Evolutionary conservation across 371 early-diverging fungal species (phyloP), one percentile per base, ranked within the genome.

Genomic region (Mortierella sp.): DNA sequence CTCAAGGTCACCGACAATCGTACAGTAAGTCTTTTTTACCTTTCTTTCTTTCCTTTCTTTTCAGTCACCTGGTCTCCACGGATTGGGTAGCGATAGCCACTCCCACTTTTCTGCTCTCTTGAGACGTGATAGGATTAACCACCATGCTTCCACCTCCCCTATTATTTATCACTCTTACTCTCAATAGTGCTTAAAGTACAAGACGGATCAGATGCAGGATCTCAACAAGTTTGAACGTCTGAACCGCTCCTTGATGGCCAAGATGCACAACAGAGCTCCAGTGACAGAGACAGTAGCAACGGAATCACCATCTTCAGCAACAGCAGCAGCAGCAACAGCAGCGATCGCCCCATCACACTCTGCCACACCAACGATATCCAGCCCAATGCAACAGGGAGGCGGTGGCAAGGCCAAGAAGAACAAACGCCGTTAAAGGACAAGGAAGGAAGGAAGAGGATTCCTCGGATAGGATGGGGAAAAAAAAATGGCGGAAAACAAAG

Each of bases 1-100:
- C 82, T 94, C 60, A 92, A 92, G 80, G 92, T 92, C 19, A 91
- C 91, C 9, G 89, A 94, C 80, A 84, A 91, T 68, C 83, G 86
- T 81, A 86, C 82, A 62, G 89, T 88, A 86, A 82, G 81, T 2
- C n/a, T 15, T n/a, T 18, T 7, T 11, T 37, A 18, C 48, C 51
- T 53, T 15, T 51, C 47, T 45, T 30, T n/a, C n/a, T n/a, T n/a
- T n/a, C n/a, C n/a, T n/a, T n/a, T n/a, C n/a, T n/a, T n/a, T n/a
- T n/a, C n/a, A n/a, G 46, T 66, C 14, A 53, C 45, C 43, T 52
- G 45, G 28, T n/a, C 23, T 30, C n/a, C n/a, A n/a, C n/a, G 21
- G 52, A 6, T 2, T 7, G 18, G 0, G 23, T 29, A 14, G n/a
- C 21, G n/a, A n/a, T n/a, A n/a, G n/a, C 37, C 37, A 5, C 5